phyloP scores from a whole-genome alignment of 148 eudicot genomes.

The Diospyros lotus region DNA sequence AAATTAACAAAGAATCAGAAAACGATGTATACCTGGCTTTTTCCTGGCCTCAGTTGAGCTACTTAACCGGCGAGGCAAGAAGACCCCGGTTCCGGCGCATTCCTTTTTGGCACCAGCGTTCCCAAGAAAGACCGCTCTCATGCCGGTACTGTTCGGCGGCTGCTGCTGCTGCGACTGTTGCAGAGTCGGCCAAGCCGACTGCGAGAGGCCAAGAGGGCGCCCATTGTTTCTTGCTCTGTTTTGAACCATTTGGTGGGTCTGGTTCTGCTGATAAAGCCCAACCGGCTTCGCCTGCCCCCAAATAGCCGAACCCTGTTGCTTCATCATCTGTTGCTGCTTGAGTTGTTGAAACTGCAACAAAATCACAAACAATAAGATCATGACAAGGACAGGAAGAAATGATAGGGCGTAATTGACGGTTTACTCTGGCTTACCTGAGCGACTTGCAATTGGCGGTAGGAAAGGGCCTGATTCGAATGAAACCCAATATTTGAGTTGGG shows the following conservation, averaged over 20 bases:
- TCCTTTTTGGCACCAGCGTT: slow-evolving; percentile 32
- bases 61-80: slow-evolving; percentile 49
- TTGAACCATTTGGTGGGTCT: slow-evolving; percentile 14
- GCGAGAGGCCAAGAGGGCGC: slow-evolving; percentile 33
- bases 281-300: slow-evolving; percentile 18
- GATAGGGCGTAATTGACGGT: background rate
- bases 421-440: slow-evolving; percentile 18
- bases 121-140: slow-evolving; percentile 40
- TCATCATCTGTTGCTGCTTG: slow-evolving; percentile 31
- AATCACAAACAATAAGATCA: background rate
- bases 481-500: slow-evolving; percentile 16
- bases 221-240: slow-evolving; percentile 16
- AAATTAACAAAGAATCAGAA: background rate
- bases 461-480: slow-evolving; percentile 10
- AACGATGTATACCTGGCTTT: slow-evolving; percentile 25
- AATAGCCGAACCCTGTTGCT: slow-evolving; percentile 23
- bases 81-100: slow-evolving; percentile 66
- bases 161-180: slow-evolving; percentile 33
- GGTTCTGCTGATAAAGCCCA: background rate
- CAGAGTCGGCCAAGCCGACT: slow-evolving; percentile 59
- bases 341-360: slow-evolving; percentile 32
- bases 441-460: slow-evolving; percentile 36
- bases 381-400: background rate
- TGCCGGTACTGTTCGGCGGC: slow-evolving; percentile 24
- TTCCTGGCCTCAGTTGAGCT: slow-evolving; percentile 33